Conservation (phyloP, 169 alveolate genomes). For the Cryptosporidium xiaoi region DNA sequence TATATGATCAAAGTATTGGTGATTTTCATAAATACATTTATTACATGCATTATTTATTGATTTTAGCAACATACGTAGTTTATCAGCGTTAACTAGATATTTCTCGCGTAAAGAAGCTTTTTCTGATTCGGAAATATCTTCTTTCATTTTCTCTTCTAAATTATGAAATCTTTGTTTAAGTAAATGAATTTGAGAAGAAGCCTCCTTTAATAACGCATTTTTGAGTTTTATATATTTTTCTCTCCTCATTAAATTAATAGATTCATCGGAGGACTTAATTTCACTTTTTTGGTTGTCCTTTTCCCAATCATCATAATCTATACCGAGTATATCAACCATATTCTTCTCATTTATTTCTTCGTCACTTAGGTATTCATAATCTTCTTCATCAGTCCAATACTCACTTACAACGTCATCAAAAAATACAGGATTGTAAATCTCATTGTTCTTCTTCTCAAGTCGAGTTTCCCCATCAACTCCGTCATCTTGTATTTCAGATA, state of each 20-base stretch:
- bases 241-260: constrained; percentile 21
- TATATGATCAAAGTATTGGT: constrained; percentile 55
- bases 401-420: constrained; percentile 66
- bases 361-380: constrained; percentile 6
- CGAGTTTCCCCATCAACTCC: constrained; percentile 51
- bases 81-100: constrained; percentile 2
- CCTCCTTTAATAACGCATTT: constrained; percentile 42
- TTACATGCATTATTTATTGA: constrained; percentile 54
- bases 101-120: constrained; percentile 1
- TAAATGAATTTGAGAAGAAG: constrained; percentile 31
- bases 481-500: constrained; percentile 18
- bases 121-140: background rate
- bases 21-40: constrained; percentile 45
- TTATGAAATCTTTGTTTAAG: constrained; percentile 31
- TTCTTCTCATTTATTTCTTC: constrained; percentile 58
- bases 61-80: constrained; percentile 1
- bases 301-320: constrained; percentile 56
- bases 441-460: constrained; percentile 46
- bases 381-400: constrained; percentile 73
- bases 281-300: background rate
- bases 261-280: constrained; percentile 16
- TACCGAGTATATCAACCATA: constrained; percentile 37
- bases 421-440: constrained; percentile 21
- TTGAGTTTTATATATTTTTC: constrained; percentile 20
- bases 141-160: constrained; percentile 11